Conservation (phyloP, 2,329 filamentous ascomycete species). For the Penicillium carneum region DNA sequence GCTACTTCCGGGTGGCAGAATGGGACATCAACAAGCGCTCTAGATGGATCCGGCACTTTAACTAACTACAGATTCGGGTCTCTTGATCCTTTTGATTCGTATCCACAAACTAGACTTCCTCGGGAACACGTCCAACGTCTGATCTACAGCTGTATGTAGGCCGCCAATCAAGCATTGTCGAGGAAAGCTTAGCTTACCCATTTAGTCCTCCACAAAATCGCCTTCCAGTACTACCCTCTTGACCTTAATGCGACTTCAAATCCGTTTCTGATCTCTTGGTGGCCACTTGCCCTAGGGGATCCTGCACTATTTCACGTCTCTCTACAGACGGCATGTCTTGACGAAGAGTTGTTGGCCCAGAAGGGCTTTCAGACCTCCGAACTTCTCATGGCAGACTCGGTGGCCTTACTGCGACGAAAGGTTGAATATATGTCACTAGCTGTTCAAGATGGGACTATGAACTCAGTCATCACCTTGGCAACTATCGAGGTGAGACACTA, state of each 20-base stretch:
- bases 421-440: conserved; percentile 58
- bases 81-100: conserved; percentile 65
- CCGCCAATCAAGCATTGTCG: not conserved
- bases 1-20: conserved; percentile 24
- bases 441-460: conserved; percentile 63
- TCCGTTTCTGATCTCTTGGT: conserved; percentile 67
- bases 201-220: conserved; percentile 63
- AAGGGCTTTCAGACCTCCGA: conserved; percentile 63
- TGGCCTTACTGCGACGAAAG: conserved; percentile 60
- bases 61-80: conserved; percentile 44
- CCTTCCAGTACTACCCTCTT: conserved; percentile 67
- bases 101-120: conserved; percentile 62
- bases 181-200: conserved; percentile 27
- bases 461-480: conserved; percentile 65
- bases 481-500: conserved; percentile 61
- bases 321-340: conserved; percentile 65
- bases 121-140: conserved; percentile 61
- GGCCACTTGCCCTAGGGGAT: conserved; percentile 64
- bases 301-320: conserved; percentile 67
- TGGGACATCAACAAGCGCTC: conserved; percentile 14
- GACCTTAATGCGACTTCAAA: conserved; percentile 62
- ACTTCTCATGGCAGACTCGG: conserved; percentile 65
- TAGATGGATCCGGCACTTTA: conserved; percentile 24
- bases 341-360: conserved; percentile 61
- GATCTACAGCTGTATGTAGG: conserved; percentile 62